These are phyloP conservation scores for Saccharum officinarum DNA, from an alignment of 176 grass and related monocot species.

Conservation along the genomic window DNA sequence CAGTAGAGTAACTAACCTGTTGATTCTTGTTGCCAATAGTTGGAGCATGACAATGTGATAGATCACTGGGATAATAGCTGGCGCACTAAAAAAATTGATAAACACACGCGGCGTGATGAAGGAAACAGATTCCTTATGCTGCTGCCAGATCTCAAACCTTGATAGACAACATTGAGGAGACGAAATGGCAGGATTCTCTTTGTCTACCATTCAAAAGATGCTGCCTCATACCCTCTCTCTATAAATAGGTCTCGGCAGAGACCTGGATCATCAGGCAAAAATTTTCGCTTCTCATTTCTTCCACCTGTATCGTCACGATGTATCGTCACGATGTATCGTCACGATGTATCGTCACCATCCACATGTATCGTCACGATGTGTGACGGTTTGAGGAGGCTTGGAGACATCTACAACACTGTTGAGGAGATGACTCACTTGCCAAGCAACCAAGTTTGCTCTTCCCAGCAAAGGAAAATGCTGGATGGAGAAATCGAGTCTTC, in stretches of 20 bases:
- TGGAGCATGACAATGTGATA: slow-evolving; percentile 36
- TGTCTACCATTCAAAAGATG: slow-evolving; percentile 20
- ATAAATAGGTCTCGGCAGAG: neutral
- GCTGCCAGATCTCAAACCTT: slow-evolving; percentile 14
- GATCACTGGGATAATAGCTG: neutral
- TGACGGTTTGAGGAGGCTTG: slow-evolving; percentile 41
- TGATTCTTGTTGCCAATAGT: slow-evolving; percentile 27
- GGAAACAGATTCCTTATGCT: slow-evolving; percentile 19
- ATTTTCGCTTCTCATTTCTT: neutral
- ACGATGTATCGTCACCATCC: slow-evolving; percentile 14
- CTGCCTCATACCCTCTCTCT: slow-evolving; percentile 16
- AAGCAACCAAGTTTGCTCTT: slow-evolving; percentile 42
- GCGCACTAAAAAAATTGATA: neutral
- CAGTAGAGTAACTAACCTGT: slow-evolving; percentile 23
- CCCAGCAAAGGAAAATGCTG: slow-evolving; percentile 44
- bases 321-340: slow-evolving; percentile 10
- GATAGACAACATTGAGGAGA: slow-evolving; percentile 18
- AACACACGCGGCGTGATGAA: neutral
- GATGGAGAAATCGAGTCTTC: slow-evolving; percentile 45
- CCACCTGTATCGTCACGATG: slow-evolving; percentile 16
- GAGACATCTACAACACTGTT: slow-evolving; percentile 29
- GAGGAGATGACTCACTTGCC: slow-evolving; percentile 40
- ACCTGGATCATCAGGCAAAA: slow-evolving; percentile 16
- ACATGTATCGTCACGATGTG: slow-evolving; percentile 21
- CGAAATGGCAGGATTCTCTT: slow-evolving; percentile 33